Evolutionary conservation across 306 rosid genomes (phyloP).

Genomic region (Adenanthera pavonina): DNA sequence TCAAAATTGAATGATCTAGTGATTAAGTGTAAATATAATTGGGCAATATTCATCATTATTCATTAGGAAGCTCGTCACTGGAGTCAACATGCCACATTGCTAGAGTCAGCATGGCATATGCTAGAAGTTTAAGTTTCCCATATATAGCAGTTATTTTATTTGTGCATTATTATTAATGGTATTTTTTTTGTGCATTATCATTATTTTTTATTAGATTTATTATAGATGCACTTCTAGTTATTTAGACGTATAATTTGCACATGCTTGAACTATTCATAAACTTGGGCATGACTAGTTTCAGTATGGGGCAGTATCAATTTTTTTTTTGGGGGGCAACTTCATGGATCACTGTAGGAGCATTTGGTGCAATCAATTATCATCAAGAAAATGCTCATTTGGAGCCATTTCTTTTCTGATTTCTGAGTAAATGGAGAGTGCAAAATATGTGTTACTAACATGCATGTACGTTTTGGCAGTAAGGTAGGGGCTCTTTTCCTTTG

Average conservation of each 20-base stretch:
- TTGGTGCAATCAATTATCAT: constrained; percentile 17
- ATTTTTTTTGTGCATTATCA: not conserved
- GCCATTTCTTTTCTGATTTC: not conserved
- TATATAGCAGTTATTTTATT: not conserved
- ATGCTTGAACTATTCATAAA: not conserved
- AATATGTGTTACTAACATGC: constrained; percentile 8
- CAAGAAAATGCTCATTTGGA: constrained; percentile 12
- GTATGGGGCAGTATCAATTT: not conserved
- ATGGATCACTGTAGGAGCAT: not conserved
- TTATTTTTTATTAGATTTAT: not conserved
- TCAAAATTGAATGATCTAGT: not conserved
- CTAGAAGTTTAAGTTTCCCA: not conserved
- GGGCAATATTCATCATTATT: not conserved
- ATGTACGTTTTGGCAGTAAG: constrained; percentile 15
- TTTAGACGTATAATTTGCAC: not conserved
- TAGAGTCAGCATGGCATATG: not conserved
- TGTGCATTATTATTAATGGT: not conserved
- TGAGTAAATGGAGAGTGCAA: constrained; percentile 13
- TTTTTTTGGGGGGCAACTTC: not conserved
- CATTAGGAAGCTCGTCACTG: not conserved
- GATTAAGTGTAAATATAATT: not conserved
- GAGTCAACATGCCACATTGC: not conserved
- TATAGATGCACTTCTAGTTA: not conserved
- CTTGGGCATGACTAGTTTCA: not conserved
- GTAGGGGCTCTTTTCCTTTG: not conserved